These are phyloP conservation scores for Babjeviella inositovora DNA, from an alignment of 805 yeast genomes.

Conservation along the genomic window DNA sequence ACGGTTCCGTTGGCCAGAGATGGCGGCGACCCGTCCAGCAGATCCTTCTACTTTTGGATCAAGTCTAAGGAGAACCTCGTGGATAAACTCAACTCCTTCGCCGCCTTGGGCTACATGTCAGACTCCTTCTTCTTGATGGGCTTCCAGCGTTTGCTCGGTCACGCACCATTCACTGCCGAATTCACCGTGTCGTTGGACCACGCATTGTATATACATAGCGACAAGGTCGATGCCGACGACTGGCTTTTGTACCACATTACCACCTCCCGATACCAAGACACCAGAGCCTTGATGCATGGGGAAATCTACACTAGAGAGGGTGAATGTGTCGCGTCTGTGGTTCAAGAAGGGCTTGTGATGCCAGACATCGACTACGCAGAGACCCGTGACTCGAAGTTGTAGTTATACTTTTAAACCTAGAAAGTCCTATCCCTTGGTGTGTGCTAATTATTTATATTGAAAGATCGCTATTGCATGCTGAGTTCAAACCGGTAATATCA, in stretches of 20 bases:
- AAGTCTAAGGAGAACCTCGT: slow-evolving; percentile 4
- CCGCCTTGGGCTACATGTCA: slow-evolving; percentile 40
- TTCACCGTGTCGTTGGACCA: slow-evolving; percentile 54
- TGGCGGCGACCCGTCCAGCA: slow-evolving; percentile 9
- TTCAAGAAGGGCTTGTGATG: slow-evolving; percentile 48
- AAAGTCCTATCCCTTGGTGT: too few relatives aligned
- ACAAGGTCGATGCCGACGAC: slow-evolving; percentile 26
- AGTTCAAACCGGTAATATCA: too few relatives aligned
- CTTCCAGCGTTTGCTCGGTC: slow-evolving; percentile 25
- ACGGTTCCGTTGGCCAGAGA: slow-evolving; percentile 10
- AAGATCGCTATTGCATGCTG: too few relatives aligned
- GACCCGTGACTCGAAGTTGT: too few relatives aligned
- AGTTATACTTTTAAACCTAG: too few relatives aligned
- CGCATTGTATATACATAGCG: slow-evolving; percentile 46
- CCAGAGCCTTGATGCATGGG: slow-evolving; percentile 38
- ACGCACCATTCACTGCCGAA: slow-evolving; percentile 24
- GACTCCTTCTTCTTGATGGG: slow-evolving; percentile 43
- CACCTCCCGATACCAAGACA: slow-evolving; percentile 30
- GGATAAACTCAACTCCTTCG: slow-evolving; percentile 18
- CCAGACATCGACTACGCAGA: too few relatives aligned
- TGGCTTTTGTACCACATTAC: slow-evolving; percentile 35
- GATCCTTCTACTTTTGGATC: slow-evolving; percentile 3
- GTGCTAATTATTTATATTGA: too few relatives aligned
- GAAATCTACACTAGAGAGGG: slow-evolving; percentile 35
- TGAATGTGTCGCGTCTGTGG: slow-evolving; percentile 36